Evolutionary conservation across 1,284 basidiomycete species (phyloP).

Genomic region (Pisolithus thermaeus): DNA sequence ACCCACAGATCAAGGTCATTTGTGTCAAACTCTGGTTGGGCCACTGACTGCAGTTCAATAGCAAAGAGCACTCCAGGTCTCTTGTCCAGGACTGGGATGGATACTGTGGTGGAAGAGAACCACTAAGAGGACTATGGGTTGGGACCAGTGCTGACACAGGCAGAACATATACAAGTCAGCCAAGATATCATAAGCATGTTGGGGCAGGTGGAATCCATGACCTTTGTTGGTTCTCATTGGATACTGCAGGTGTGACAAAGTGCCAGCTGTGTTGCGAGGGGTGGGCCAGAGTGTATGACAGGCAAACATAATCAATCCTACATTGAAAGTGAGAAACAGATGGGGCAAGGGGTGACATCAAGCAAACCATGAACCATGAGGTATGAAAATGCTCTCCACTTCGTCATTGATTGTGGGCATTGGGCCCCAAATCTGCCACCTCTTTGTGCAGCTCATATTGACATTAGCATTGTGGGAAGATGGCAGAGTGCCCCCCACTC

Average conservation of each 20-base stretch:
- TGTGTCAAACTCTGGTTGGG: constrained; percentile 32
- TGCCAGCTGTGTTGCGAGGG: constrained; percentile 14
- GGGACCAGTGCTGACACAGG: constrained; percentile 25
- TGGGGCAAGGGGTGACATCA: constrained; percentile 33
- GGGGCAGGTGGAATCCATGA: constrained; percentile 35
- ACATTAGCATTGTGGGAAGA: constrained; percentile 57
- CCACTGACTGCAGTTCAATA: constrained; percentile 36
- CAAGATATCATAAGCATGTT: constrained; percentile 28
- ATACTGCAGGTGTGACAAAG: constrained; percentile 23
- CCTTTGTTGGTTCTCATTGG: constrained; percentile 29
- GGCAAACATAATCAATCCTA: constrained; percentile 77
- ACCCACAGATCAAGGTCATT: constrained; percentile 19
- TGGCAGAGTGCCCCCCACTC: constrained; percentile 77
- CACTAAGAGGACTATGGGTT: constrained; percentile 22
- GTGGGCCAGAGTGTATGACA: constrained; percentile 56
- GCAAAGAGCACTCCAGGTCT: constrained; percentile 32
- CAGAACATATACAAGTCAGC: constrained; percentile 24
- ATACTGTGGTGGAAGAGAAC: constrained; percentile 34
- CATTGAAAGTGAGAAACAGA: constrained; percentile 26
- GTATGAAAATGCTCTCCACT: constrained; percentile 89
- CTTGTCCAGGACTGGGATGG: constrained; percentile 45
- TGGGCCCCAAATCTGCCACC: constrained; percentile 79
- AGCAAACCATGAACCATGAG: constrained; percentile 65
- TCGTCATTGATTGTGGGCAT: constrained; percentile 61
- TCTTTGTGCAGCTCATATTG: constrained; percentile 89